Base-by-base conservation (phyloP, 805 yeast genomes). In the Grigorovia humatica region DNA sequence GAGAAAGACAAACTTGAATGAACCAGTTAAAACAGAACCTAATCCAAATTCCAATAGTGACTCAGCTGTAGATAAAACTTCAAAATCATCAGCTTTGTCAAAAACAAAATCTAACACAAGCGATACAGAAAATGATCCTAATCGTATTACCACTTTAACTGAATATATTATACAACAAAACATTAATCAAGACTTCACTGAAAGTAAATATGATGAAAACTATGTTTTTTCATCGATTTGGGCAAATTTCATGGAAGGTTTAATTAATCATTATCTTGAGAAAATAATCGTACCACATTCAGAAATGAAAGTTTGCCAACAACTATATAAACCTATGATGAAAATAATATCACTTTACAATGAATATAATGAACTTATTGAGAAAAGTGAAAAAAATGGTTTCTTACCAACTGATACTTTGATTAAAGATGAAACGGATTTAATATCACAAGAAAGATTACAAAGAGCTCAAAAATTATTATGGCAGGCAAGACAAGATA, bases 231-330 rank as follows among this genome's bases (percentile, higher is more conserved):
- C 70, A 8, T 65, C 70, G 2, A 65, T 66, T 13, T 68, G 71
- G 71, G 70, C 71, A 2, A 68, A 68, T 48, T 68, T 68, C 47
- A 68, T 67, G 70, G 71, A 68, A 52, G 70, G 70, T 6, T 51
- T 68, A 43, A 68, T 68, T 18, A 68, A 68, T 47, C 71, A 68
- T 51, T 67, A 67, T 51, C 51, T 68, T 52, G 70, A 68, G 44
- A 62, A 60, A 47, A 58, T 63, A 2, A 68, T 68, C 23, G 67
- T 67, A 4, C 70, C 71, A 7, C 61, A 58, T 18, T 66, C 70
- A 17, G 71, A 68, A 51, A 61, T 61, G 62, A 68, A 67, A 51
- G 70, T 68, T 42, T 67, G 70, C 38, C 68, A 64, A 53, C 70
- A 68, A 46, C 51, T 68, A 41, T 65, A 66, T 52, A 67, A 65